phyloP scores from a whole-genome alignment of 2,329 filamentous ascomycete genomes.

The Verticillium dahliae region DNA sequence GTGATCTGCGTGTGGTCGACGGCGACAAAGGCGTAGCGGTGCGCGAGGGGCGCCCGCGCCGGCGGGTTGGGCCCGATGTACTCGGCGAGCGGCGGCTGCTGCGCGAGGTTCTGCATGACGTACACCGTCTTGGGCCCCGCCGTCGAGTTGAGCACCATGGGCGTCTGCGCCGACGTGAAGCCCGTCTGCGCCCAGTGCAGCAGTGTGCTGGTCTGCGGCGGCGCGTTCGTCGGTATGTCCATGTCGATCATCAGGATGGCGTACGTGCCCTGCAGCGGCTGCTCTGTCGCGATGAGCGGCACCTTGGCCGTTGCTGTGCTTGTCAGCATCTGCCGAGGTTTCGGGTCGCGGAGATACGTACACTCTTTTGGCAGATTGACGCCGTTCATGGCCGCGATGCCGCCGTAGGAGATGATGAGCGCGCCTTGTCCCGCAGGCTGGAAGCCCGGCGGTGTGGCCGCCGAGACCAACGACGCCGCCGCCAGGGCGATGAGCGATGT shows the following conservation, averaged over 20 bases:
- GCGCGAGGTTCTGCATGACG: slow-evolving; percentile 23
- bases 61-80: slow-evolving; percentile 32
- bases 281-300: slow-evolving; percentile 10
- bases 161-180: slow-evolving; percentile 19
- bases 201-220: slow-evolving; percentile 30
- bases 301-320: slow-evolving; percentile 5
- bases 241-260: slow-evolving; percentile 35
- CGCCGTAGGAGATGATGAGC: slow-evolving; percentile 32
- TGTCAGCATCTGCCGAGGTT: background rate
- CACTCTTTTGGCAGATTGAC: slow-evolving; percentile 28
- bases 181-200: slow-evolving; percentile 41
- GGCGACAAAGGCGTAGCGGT: slow-evolving; percentile 31
- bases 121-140: slow-evolving; percentile 18
- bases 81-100: slow-evolving; percentile 17
- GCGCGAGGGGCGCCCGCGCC: slow-evolving; percentile 27
- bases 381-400: slow-evolving; percentile 28
- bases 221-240: slow-evolving; percentile 33
- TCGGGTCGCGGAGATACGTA: slow-evolving; percentile 13
- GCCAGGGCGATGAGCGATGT: slow-evolving; percentile 21
- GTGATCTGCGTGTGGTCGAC: slow-evolving; percentile 26
- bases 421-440: slow-evolving; percentile 26
- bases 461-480: slow-evolving; percentile 25
- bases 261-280: slow-evolving; percentile 20
- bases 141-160: slow-evolving; percentile 19
- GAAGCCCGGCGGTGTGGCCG: slow-evolving; percentile 34